Conservation (phyloP, 331 rosid species). For the Acacia concinna region DNA sequence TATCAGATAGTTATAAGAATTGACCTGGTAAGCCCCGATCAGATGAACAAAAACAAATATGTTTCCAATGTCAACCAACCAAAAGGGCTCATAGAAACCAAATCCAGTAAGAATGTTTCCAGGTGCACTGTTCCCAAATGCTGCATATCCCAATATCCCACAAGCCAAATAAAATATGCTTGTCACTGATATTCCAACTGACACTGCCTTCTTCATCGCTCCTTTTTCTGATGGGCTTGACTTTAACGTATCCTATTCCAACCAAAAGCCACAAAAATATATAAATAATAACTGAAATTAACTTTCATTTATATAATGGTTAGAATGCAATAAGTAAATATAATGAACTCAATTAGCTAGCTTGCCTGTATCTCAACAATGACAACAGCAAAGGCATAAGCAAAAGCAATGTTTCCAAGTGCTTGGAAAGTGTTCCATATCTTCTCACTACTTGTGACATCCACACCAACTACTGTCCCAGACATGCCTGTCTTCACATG, state of each 20-base stretch:
- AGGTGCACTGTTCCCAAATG: slow-evolving; percentile 63
- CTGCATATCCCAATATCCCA: slow-evolving; percentile 52
- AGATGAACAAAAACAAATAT: slow-evolving; percentile 51
- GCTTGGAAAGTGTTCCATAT: slow-evolving; percentile 52
- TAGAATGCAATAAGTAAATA: background rate
- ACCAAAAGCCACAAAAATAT: background rate
- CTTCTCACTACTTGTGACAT: slow-evolving; percentile 38
- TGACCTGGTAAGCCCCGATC: slow-evolving; percentile 32
- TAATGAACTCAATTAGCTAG: background rate
- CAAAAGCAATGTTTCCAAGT: slow-evolving; percentile 66
- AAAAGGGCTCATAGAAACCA: slow-evolving; percentile 65
- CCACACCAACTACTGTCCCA: slow-evolving; percentile 41
- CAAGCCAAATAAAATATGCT: slow-evolving; percentile 47
- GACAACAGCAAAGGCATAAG: slow-evolving; percentile 44
- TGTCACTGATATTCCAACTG: slow-evolving; percentile 34
- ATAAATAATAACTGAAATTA: background rate
- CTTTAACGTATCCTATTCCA: slow-evolving; percentile 53
- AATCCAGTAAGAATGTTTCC: slow-evolving; percentile 73
- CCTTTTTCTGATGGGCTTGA: slow-evolving; percentile 55
- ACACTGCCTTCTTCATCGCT: slow-evolving; percentile 52
- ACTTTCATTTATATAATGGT: background rate
- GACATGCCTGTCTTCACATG: slow-evolving; percentile 40
- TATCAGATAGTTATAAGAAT: background rate
- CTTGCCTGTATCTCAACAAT: slow-evolving; percentile 64
- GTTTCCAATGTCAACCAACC: slow-evolving; percentile 58